A percentile compares a stretch with the other conserved stretches of the same genome.
Conservation (phyloP, 106 monocot species). For the Vanilla planifolia region DNA sequence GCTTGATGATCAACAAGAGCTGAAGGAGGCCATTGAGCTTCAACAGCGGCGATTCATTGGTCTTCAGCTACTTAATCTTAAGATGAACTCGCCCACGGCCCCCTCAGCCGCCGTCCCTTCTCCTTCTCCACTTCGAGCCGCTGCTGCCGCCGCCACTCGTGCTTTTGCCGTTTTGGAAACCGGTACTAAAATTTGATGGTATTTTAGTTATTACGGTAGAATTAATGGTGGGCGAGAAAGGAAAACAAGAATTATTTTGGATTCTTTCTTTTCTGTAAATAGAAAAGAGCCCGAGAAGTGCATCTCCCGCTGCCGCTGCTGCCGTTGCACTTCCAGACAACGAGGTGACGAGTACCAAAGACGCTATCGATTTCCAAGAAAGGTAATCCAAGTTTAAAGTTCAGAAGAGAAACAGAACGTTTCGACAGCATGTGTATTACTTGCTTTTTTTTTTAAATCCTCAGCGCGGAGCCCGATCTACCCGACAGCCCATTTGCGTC, state of each 20-base stretch:
- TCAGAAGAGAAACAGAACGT: no score
- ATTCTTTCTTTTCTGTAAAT: slow-evolving; percentile 23
- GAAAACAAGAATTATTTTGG: not conserved
- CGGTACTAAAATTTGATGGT: slow-evolving; percentile 9
- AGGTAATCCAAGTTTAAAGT: slow-evolving; percentile 37
- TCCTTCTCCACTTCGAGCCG: no score
- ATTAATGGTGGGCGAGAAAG: no score
- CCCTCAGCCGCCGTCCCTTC: not conserved
- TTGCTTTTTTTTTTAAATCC: slow-evolving; percentile 4
- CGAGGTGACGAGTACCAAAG: slow-evolving; percentile 23
- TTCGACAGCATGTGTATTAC: not conserved
- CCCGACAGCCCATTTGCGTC: slow-evolving; percentile 46
- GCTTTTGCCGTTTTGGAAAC: not conserved
- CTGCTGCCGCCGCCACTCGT: slow-evolving; percentile 2
- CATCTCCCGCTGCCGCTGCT: no score
- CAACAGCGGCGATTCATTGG: slow-evolving; percentile 69
- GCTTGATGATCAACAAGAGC: slow-evolving; percentile 71
- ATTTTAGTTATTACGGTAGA: not conserved
- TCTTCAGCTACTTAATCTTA: slow-evolving; percentile 69
- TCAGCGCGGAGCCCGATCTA: slow-evolving; percentile 41
- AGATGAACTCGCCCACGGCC: no score
- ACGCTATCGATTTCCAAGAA: slow-evolving; percentile 32
- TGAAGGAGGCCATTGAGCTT: slow-evolving; percentile 78
- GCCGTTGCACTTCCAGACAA: no score
- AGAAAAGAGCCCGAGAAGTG: slow-evolving; percentile 31